Conservation (phyloP, 2,329 filamentous ascomycete genomes). For the Penicillium sp. region DNA sequence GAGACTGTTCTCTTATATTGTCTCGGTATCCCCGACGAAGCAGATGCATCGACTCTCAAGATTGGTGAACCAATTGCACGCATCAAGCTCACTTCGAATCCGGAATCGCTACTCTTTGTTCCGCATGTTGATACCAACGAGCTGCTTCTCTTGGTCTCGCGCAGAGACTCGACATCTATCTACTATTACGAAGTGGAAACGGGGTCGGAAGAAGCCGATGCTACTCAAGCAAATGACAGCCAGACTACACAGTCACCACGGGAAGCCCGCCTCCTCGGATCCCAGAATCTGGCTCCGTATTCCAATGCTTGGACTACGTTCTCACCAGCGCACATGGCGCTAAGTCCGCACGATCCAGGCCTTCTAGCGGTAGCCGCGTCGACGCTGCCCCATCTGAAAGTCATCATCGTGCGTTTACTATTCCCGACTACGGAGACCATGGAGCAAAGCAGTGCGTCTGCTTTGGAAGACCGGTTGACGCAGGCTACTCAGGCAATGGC, state of each 20-base stretch:
- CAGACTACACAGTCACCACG: not conserved
- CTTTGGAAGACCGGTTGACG: conserved; percentile 32
- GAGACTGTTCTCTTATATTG: conserved; percentile 53
- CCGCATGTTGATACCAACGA: conserved; percentile 47
- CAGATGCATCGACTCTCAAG: conserved; percentile 6
- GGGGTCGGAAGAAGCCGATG: not conserved
- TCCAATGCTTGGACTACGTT: conserved; percentile 63
- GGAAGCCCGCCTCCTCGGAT: conserved; percentile 47
- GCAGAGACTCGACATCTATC: conserved; percentile 57
- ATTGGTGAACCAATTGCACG: conserved; percentile 29
- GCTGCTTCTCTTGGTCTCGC: conserved; percentile 52
- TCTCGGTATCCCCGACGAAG: conserved; percentile 14
- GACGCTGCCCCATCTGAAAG: conserved; percentile 59
- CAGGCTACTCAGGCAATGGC: conserved; percentile 53
- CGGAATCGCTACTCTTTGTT: conserved; percentile 55
- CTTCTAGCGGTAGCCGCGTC: conserved; percentile 59
- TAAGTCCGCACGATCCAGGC: conserved; percentile 53
- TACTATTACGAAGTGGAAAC: conserved; percentile 50
- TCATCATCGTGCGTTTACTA: conserved; percentile 57
- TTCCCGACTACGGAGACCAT: conserved; percentile 41
- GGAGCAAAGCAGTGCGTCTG: conserved; percentile 14
- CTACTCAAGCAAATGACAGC: not conserved
- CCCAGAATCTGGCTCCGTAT: conserved; percentile 59
- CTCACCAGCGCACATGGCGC: conserved; percentile 55
- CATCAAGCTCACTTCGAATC: conserved; percentile 48